Evolutionary conservation across 2,329 filamentous ascomycete genomes (phyloP), one percentile per base, ranked within the genome.

Genomic region (Diaporthe humulicola): DNA sequence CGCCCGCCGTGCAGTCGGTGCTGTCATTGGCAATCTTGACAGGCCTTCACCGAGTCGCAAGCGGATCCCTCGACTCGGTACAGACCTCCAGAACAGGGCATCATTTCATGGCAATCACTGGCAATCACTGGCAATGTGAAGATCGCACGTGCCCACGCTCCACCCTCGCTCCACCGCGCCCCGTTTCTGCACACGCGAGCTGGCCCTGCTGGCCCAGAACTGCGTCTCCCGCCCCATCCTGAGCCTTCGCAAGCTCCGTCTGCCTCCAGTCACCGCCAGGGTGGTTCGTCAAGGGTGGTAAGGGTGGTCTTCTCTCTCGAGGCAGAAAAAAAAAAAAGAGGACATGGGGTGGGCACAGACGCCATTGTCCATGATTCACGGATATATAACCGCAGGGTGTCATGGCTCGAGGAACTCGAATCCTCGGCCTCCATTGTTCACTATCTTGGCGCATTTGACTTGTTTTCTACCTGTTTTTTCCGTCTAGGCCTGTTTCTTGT

Each of bases 161-260:
- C 73, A 72, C 73, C 61, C 52, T n/a, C 28, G 64, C 71, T 74
- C 66, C 73, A 73, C 61, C 38, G 19, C 50, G 38, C 30, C 69
- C 72, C 38, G 45, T 61, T 60, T 48, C 25, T 74, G 30, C 52
- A 74, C 36, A 56, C 60, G 60, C 48, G 64, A 69, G 64, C 48
- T 69, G 64, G 64, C 64, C 64, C 64, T 54, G 64, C 64, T 64
- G 64, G 64, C 64, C 71, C 73, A 58, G 60, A 40, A 52, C 71
- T 54, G 66, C 45, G n/a, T 56, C 69, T 61, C 2, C n/a, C 30
- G 64, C 45, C 45, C 64, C 75, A 72, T 70, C n/a, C 30, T 70
- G 70, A 45, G 69, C 60, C 38, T 74, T 76, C 73, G 75, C 75
- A 74, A 76, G 75, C 75, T 66, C 73, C 69, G 69, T 73, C 73